Evolutionary conservation across 75 land plant genomes (phyloP).

Genomic region (Picea sitchensis): DNA sequence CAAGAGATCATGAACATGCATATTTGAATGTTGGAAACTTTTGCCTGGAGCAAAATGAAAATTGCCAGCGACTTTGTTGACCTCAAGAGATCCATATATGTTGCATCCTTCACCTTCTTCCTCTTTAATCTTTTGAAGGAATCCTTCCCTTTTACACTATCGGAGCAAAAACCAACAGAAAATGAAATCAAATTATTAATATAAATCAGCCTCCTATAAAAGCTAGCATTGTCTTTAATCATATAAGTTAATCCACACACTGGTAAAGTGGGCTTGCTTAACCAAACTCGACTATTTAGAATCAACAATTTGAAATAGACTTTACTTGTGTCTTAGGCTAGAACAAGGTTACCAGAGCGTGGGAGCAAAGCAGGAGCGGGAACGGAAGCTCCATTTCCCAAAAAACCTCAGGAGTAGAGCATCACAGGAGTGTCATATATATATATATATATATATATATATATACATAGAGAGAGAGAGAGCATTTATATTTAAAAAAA

Average conservation of each 20-base stretch:
- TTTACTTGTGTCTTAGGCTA: too few relatives aligned
- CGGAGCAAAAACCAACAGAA: not conserved
- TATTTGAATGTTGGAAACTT: constrained; percentile 83
- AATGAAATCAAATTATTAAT: not conserved
- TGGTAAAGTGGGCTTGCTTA: not conserved
- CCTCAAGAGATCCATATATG: constrained; percentile 89
- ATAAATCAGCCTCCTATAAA: not conserved
- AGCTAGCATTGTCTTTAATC: not conserved
- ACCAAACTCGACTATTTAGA: not conserved
- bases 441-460: too few relatives aligned
- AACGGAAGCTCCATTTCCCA: too few relatives aligned
- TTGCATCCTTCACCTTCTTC: constrained; percentile 99
- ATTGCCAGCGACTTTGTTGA: constrained; percentile 97
- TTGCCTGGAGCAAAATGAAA: constrained; percentile 98
- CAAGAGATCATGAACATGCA: constrained; percentile 70
- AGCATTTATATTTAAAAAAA: too few relatives aligned
- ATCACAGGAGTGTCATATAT: too few relatives aligned
- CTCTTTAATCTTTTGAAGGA: constrained; percentile 79
- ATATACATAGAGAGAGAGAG: too few relatives aligned
- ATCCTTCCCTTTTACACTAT: constrained; percentile 99
- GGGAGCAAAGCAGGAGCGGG: too few relatives aligned
- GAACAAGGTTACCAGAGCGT: too few relatives aligned
- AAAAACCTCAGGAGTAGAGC: too few relatives aligned
- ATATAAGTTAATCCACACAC: not conserved
- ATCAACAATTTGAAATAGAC: too few relatives aligned